phyloP scores from a whole-genome alignment of 2,329 filamentous ascomycete genomes.

The Colletotrichum higginsianum region DNA sequence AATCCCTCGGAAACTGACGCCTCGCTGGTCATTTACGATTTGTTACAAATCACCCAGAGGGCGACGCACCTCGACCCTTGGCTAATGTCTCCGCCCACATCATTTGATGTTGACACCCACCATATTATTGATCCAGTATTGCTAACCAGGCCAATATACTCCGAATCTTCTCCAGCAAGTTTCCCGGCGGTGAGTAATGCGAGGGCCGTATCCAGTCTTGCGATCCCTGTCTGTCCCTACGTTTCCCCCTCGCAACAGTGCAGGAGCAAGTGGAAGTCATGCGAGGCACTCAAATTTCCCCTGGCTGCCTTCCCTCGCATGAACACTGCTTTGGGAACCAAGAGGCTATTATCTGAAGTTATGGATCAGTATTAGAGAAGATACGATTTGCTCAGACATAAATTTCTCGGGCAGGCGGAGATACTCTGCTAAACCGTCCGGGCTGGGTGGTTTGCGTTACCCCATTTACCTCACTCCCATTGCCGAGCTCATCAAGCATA shows the following conservation, averaged over 20 bases:
- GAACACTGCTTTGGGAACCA: not conserved
- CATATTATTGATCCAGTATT: not conserved
- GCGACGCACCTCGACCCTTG: conserved; percentile 14
- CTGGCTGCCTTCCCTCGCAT: conserved; percentile 3
- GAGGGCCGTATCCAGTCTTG: not conserved
- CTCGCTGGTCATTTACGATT: conserved; percentile 18
- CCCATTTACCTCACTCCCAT: no score
- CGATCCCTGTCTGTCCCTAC: conserved; percentile 15
- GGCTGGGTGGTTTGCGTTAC: not conserved
- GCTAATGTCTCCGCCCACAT: conserved; percentile 1
- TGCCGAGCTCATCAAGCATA: fast-evolving
- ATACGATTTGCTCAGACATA: conserved; percentile 3
- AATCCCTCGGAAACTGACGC: not conserved
- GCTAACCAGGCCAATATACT: no score
- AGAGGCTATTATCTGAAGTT: not conserved
- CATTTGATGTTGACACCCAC: not conserved
- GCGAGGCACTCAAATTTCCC: not conserved
- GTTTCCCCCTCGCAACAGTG: conserved; percentile 2
- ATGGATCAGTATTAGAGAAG: conserved; percentile 9
- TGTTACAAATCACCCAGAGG: conserved; percentile 27
- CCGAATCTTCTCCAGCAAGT: not conserved
- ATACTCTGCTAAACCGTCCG: not conserved
- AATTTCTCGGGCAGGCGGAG: not conserved
- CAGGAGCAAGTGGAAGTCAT: conserved; percentile 14
- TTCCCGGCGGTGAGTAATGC: not conserved